Evolutionary conservation across 805 yeast genomes (phyloP), one percentile per base, ranked within the genome.

Genomic region (Wickerhamomyces bisporus): DNA sequence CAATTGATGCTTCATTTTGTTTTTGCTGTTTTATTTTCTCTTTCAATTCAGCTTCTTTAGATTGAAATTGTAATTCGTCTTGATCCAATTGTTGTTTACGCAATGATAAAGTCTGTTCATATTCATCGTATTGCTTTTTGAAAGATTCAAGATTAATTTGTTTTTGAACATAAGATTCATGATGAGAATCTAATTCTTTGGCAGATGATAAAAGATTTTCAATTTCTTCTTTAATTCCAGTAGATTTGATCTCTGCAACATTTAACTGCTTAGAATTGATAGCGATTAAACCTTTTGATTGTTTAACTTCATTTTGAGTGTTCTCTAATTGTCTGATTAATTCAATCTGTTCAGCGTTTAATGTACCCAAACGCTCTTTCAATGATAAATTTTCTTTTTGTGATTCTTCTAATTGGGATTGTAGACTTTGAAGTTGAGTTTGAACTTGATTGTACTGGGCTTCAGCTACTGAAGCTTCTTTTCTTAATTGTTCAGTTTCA

Each of bases 391-490:
- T 86, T 49, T 75, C 74, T 52, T 76, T 73, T 61, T 85, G 89
- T n/a, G 82, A 71, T 34, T 73, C 75, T 38, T 81, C 86, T 32
- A 81, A 66, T 15, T 73, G 70, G 5, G 70, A 56, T 49, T 82
- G 84, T 36, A 80, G 64, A 32, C 73, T 75, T 47, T 76, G 77
- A 45, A 82, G 67, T 45, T 82, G 78, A 0, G 77, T 58, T 42
- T 86, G 84, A 33, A 81, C 71, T 5, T 84, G 78, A 57, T 85
- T 82, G 51, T 75, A 73, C 49, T 76, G 82, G 10, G 95, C 94
- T 57, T 88, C 95, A 2, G 84, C 73, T 30, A 85, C 71, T 0
- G 86, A 75, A 1, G 86, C 68, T 50, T 86, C 89, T 38, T 85
- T 77, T 49, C 82, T 68, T 47, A 88, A 64, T 29, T 76, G 71